These are phyloP conservation scores for Penicillium manginii DNA, from an alignment of 495 filamentous ascomycete species.

Conservation along the genomic window DNA sequence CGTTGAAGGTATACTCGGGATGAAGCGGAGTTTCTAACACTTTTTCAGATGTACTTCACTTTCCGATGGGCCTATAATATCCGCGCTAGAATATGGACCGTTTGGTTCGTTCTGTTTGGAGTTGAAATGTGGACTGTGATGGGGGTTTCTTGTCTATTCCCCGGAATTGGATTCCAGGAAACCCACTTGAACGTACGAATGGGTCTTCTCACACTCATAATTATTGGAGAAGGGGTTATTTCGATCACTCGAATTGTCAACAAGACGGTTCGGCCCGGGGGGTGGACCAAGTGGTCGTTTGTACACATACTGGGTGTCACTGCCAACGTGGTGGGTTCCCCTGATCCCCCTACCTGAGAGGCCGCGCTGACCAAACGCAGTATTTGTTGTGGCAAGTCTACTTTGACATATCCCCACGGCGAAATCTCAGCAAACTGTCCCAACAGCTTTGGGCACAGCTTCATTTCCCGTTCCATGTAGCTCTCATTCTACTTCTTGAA, in stretches of 20 bases:
- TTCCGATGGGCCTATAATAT: constrained; percentile 34
- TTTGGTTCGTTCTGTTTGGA: constrained; percentile 63
- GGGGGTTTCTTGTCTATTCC: constrained; percentile 54
- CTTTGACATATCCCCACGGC: constrained; percentile 58
- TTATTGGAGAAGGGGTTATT: constrained; percentile 69
- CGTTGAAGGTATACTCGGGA: too few species aligned
- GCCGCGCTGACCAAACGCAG: constrained; percentile 29
- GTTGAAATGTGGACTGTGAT: constrained; percentile 60
- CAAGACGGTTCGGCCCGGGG: constrained; percentile 56
- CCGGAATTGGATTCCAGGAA: constrained; percentile 63
- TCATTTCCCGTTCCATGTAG: constrained; percentile 72
- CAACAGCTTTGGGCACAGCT: constrained; percentile 68
- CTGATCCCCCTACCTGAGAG: neutral
- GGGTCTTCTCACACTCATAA: constrained; percentile 69
- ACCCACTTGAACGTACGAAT: constrained; percentile 69
- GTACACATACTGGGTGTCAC: constrained; percentile 52
- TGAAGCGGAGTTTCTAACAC: neutral
- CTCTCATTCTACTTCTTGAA: constrained; percentile 65
- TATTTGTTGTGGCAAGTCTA: constrained; percentile 75
- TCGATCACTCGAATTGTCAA: constrained; percentile 58
- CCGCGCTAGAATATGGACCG: constrained; percentile 48
- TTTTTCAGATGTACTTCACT: constrained; percentile 41
- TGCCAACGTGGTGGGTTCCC: constrained; percentile 48
- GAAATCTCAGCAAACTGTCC: constrained; percentile 51
- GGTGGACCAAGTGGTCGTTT: constrained; percentile 54